These are phyloP conservation scores for Persicaria maculosa DNA, from an alignment of 148 eudicot genomes.

Conservation along the genomic window DNA sequence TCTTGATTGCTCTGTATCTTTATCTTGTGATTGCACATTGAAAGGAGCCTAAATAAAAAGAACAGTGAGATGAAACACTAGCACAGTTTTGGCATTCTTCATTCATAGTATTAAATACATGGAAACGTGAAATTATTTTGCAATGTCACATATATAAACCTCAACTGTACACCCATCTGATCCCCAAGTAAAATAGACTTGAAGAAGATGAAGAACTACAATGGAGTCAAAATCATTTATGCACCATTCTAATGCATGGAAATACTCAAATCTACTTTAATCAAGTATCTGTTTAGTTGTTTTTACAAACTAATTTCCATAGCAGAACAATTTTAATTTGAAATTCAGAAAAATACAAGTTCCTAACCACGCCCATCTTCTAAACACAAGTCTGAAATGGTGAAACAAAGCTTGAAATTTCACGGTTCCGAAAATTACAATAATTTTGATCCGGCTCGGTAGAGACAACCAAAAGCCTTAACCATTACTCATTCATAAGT, in stretches of 20 bases:
- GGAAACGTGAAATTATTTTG: neutral
- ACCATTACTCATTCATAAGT: neutral
- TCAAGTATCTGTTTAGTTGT: too few relatives aligned
- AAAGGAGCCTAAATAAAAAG: slow-evolving; percentile 25
- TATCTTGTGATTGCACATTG: slow-evolving; percentile 36
- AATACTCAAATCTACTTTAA: neutral
- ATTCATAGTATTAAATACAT: neutral
- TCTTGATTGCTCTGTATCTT: slow-evolving; percentile 20
- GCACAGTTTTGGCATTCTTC: neutral
- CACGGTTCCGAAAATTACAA: neutral
- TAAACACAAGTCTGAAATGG: neutral
- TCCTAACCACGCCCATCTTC: neutral
- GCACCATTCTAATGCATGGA: neutral
- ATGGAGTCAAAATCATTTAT: neutral
- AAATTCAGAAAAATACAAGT: neutral
- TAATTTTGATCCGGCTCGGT: neutral
- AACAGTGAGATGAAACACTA: neutral
- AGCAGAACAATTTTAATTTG: neutral
- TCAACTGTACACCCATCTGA: neutral
- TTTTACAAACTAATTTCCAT: neutral
- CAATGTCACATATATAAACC: neutral
- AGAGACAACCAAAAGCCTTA: neutral
- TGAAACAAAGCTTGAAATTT: neutral
- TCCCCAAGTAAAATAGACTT: neutral
- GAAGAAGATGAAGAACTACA: neutral